Base-by-base conservation (phyloP, 1,139 yeast species). In the Tardiomyces depauwii region DNA sequence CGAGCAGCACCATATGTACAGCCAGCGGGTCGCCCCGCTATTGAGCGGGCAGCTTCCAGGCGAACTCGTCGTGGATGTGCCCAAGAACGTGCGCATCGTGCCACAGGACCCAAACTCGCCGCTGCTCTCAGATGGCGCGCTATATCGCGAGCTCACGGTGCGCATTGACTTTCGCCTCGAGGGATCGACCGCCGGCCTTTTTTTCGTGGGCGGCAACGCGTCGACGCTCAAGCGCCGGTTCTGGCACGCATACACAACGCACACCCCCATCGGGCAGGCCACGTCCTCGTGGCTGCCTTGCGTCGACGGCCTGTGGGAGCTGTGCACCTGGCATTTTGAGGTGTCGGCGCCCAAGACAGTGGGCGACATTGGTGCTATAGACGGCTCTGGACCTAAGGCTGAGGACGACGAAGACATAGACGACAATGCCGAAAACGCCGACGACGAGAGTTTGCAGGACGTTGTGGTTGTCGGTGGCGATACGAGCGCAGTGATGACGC, bases 231-330 rank as follows among this genome's bases (percentile, higher is more conserved):
- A 66, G 25, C 66, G 67, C 43, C 62, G 66, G 13, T 63, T 67
- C 40, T 88, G 96, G 94, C 95, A 85, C 58, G 94, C 86, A 1
- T 88, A 83, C 62, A 89, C 98, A 0, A 72, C 78, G 1, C 89
- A 91, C 58, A 73, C 86, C 2, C 89, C 87, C 25, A 67, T 79
- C 43, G 88, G 88, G 18, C 73, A 84, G 9, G 78, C 94, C 13
- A 85, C 97, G 0, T 85, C 96, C 1, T 82, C 88, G 18, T 93
- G 99, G 98, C 84, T 91, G 42, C 99, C 99, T 0, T 93, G 98
- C 60, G 73, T 91, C 4, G 97, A 93, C 55, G 86, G 84, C 43
- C 63, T 88, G 36, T 83, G 91, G 78, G 96, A 88, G 55, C 77
- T 88, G 49, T 82, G 85, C 42, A 84, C 96, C 0, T 93, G 98